Evolutionary conservation across 2,329 filamentous ascomycete species (phyloP), one percentile per base, ranked within the genome.

Genomic region (Cladophialophora carrionii): DNA sequence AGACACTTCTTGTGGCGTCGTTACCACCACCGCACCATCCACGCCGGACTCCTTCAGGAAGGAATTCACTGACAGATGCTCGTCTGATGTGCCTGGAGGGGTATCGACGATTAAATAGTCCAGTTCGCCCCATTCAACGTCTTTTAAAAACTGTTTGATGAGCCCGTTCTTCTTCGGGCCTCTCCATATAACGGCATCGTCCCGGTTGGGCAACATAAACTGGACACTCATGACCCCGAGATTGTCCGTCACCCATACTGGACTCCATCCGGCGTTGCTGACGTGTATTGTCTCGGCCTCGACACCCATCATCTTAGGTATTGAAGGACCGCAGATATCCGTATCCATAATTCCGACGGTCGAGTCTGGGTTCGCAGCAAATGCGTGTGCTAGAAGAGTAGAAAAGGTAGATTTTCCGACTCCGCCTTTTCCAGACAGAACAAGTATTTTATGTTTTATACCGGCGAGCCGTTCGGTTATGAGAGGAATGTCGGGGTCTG

Each of bases 221-320:
- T 99, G 95, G 70, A 99, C 92, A 73, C 90, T 95, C 94, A 99
- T 98, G 57, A 96, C 92, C 1, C 90, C 91, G 3, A 99, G 82
- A 73, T 98, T 99, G 72, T 98, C 95, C 72, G 88, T 86, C 17
- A 96, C 93, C 91, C 93, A 98, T 14, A 98, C 94, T 0, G 95
- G 95, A 74, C 90, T 92, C 95, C 93, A 97, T 1, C 95, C 95
- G 0, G 89, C 87, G 60, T 87, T 89, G 74, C 89, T 95, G 60
- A 96, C 87, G 76, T 99, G 95, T 59, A 99, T 95, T 0, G 90
- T 96, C 79, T 99, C 94, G n/a, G 56, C 69, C 54, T 72, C 70
- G 0, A 97, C 94, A 37, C 95, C 95, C 88, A 99, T 93, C 94
- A 99, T 98, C 81, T 97, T 97, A 22, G 95, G 95, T 73, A 99